phyloP scores from a whole-genome alignment of 2,329 filamentous ascomycete genomes.

The Sarocladium strictum region DNA sequence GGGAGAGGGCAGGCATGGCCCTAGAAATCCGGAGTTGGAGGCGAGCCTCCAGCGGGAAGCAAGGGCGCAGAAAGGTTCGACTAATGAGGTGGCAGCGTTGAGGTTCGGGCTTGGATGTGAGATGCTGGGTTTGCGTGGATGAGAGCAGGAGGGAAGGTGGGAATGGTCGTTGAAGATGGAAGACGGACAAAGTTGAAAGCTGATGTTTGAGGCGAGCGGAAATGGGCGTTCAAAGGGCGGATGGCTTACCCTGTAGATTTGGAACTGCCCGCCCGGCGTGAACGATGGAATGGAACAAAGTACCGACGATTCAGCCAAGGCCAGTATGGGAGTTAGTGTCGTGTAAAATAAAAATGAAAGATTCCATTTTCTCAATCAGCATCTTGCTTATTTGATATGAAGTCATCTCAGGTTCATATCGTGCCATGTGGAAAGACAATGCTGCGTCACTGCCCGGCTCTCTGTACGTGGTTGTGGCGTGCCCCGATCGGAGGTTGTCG shows the following conservation, averaged over 20 bases:
- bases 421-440: background rate
- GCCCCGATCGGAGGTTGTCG: too few species aligned
- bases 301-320: too few species aligned
- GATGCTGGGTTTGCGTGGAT: background rate
- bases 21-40: background rate
- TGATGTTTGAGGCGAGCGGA: background rate
- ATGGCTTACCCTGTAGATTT: background rate
- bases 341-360: too few species aligned
- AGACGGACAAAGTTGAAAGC: constrained; percentile 5
- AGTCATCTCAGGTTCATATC: too few species aligned
- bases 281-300: too few species aligned
- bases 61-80: background rate
- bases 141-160: background rate
- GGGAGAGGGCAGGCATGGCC: constrained; percentile 1
- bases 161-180: background rate
- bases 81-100: background rate
- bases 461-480: too few species aligned
- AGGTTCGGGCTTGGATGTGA: background rate
- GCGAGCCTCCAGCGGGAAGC: background rate
- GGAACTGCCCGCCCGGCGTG: too few species aligned
- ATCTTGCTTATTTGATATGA: too few species aligned
- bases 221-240: background rate
- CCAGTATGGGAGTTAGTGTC: too few species aligned
- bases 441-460: background rate
- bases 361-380: too few species aligned